Evolutionary conservation across 2,329 filamentous ascomycete species (phyloP).

Genomic region (Claviceps humidiphila): DNA sequence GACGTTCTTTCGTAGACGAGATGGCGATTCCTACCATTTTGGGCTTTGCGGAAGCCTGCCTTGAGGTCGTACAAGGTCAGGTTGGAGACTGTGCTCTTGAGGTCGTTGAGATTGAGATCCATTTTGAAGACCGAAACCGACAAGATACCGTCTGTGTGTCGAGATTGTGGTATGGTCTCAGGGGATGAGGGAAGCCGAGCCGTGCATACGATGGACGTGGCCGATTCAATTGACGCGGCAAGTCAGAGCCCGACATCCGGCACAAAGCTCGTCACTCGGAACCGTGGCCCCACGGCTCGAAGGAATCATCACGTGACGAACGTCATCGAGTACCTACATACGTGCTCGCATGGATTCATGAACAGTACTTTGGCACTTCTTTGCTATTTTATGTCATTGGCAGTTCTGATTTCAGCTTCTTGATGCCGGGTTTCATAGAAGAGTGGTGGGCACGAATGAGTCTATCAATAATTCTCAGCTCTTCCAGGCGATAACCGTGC

Average conservation of each 20-base stretch:
- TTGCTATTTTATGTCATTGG: too few species aligned
- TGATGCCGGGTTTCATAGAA: too few species aligned
- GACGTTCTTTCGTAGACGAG: not conserved
- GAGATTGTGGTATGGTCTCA: not conserved
- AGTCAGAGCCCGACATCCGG: not conserved
- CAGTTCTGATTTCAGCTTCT: too few species aligned
- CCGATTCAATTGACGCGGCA: not conserved
- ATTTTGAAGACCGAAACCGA: constrained; percentile 34
- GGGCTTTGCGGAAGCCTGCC: constrained; percentile 84
- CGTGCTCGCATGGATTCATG: too few species aligned
- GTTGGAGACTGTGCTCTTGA: constrained; percentile 82
- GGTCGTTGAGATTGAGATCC: constrained; percentile 77
- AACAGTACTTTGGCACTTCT: too few species aligned
- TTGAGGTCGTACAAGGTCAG: constrained; percentile 92
- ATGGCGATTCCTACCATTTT: constrained; percentile 59
- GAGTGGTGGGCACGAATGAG: too few species aligned
- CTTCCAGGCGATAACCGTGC: too few species aligned
- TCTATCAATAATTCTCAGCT: too few species aligned
- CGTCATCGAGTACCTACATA: too few species aligned
- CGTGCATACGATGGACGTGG: not conserved
- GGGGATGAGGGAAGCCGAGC: not conserved
- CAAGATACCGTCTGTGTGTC: not conserved
- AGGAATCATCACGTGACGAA: too few species aligned
- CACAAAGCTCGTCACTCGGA: constrained; percentile 1
- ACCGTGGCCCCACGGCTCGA: not conserved